Conservation (phyloP, 2,329 filamentous ascomycete genomes). For the Epichloe sibirici region DNA sequence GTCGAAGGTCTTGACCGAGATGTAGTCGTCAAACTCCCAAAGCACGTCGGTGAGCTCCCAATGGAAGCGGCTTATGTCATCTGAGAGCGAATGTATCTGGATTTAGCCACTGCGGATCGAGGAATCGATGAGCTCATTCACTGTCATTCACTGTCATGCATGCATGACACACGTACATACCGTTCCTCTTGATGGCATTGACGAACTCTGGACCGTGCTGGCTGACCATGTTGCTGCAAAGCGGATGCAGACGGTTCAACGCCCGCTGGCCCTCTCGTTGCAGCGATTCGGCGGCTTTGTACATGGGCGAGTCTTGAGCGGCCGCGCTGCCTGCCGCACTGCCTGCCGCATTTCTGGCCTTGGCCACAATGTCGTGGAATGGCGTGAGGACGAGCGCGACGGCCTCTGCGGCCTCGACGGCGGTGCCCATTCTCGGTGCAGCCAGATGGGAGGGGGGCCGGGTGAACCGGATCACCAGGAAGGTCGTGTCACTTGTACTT, state of each 20-base stretch:
- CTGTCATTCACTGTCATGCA: not conserved
- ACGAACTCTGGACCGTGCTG: conserved; percentile 39
- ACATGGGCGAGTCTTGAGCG: conserved; percentile 29
- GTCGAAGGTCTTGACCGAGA: conserved; percentile 37
- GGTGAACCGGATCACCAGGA: too few species aligned
- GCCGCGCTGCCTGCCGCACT: conserved; percentile 34
- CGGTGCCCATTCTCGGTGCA: not conserved
- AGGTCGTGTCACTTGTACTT: too few species aligned
- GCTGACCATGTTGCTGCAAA: conserved; percentile 34
- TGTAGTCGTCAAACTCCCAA: conserved; percentile 45
- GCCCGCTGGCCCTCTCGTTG: conserved; percentile 36
- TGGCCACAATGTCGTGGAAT: conserved; percentile 40
- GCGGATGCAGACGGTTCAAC: conserved; percentile 37
- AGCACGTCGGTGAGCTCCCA: conserved; percentile 35
- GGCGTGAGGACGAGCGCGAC: conserved; percentile 34
- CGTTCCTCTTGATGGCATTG: conserved; percentile 39
- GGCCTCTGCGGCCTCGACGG: conserved; percentile 24
- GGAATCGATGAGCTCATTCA: too few species aligned
- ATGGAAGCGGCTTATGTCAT: conserved; percentile 36
- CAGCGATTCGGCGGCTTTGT: conserved; percentile 34
- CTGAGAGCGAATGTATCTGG: conserved; percentile 17
- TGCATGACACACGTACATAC: conserved; percentile 21
- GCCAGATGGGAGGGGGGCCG: too few species aligned
- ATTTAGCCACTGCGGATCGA: not conserved
- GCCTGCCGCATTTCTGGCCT: conserved; percentile 28